A percentile compares a stretch with the other conserved stretches of the same genome.
phyloP scores from a whole-genome alignment of 177 flowering plant species.

The Vitis hybrid region DNA sequence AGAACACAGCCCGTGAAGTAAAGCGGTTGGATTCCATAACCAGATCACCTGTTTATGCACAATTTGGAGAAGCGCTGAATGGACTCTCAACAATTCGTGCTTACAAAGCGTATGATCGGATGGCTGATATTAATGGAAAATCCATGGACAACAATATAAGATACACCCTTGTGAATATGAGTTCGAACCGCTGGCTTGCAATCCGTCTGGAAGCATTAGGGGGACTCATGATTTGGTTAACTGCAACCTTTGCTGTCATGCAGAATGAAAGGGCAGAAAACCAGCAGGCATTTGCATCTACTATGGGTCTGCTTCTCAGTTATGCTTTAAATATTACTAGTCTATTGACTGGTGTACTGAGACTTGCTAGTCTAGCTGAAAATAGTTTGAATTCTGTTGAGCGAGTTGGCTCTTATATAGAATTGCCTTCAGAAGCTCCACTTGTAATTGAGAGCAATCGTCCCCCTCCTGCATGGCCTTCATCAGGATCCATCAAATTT shows the following conservation, averaged over 20 bases:
- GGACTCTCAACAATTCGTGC: slow-evolving; percentile 92
- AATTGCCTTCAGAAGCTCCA: slow-evolving; percentile 92
- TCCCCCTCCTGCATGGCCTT: slow-evolving; percentile 99
- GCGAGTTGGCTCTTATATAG: slow-evolving; percentile 81
- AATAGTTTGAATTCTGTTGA: slow-evolving; percentile 96
- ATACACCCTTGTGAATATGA: slow-evolving; percentile 80
- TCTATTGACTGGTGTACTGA: slow-evolving; percentile 69
- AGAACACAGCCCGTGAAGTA: slow-evolving; percentile 96
- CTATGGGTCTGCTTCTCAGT: slow-evolving; percentile 95
- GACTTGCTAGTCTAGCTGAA: slow-evolving; percentile 93
- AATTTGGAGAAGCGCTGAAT: slow-evolving; percentile 96
- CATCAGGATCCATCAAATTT: slow-evolving; percentile 77
- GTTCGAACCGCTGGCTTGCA: slow-evolving; percentile 91
- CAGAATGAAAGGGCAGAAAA: slow-evolving; percentile 80
- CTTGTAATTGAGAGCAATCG: slow-evolving; percentile 70
- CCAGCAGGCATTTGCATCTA: slow-evolving; percentile 86
- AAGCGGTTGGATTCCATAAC: slow-evolving; percentile 91
- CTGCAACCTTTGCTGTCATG: slow-evolving; percentile 98
- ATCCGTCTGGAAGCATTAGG: slow-evolving; percentile 86
- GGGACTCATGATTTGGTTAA: slow-evolving; percentile 96
- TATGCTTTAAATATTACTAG: slow-evolving; percentile 88
- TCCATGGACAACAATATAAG: slow-evolving; percentile 94
- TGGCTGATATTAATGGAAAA: slow-evolving; percentile 87
- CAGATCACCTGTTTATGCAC: slow-evolving; percentile 98
- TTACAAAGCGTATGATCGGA: slow-evolving; percentile 93